Base-by-base conservation (phyloP, 768 basidiomycete species). In the Mycena kentingensis region DNA sequence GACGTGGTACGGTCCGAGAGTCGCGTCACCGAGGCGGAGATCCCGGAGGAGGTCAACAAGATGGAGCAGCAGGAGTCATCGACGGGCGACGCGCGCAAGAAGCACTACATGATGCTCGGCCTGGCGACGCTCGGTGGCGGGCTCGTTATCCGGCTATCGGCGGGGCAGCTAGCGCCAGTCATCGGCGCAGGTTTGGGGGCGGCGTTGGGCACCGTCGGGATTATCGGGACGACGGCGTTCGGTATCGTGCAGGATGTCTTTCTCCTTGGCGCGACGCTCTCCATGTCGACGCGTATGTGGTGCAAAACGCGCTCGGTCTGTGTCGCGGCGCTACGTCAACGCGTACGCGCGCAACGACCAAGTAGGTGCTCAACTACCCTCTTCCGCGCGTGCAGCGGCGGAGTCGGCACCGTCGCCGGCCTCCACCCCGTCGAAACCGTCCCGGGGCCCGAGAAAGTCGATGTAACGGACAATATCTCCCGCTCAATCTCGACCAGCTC, bases 291-390 rank as follows among this genome's bases (percentile, higher is more conserved):
- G 42, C 76, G 78, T 34, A 77, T 81, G 32, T 98, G 96, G 97
- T 79, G 81, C 21, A 85, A 89, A 49, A 90, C 83, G 0, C 83
- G 96, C 13, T 84, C 87, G 2, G 90, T 87, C 19, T n/a, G 89
- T 98, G 3, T 87, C 92, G 0, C 97, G 97, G 2, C 80, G 95
- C 46, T 93, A 94, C 63, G 94, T 98, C 49, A 99, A 98, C 60
- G 78, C 73, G 18, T 97, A 81, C 57, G 90, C 93, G 6, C 82
- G 82, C 58, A 95, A 90, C 63, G 97, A 99, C 70, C n/a, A n/a
- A n/a, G n/a, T 99, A 96, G 97, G 87, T 99, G 27, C 72, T 99
- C 35, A 98, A 98, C 61, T 98, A 98, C n/a, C 68, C 77, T 98
- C 16, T 98, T 98, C 73, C 83, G 97, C 18, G 96, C 96, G 1